Base-by-base conservation (phyloP, 768 basidiomycete species). In the Rhodotorula taiwanensis region DNA sequence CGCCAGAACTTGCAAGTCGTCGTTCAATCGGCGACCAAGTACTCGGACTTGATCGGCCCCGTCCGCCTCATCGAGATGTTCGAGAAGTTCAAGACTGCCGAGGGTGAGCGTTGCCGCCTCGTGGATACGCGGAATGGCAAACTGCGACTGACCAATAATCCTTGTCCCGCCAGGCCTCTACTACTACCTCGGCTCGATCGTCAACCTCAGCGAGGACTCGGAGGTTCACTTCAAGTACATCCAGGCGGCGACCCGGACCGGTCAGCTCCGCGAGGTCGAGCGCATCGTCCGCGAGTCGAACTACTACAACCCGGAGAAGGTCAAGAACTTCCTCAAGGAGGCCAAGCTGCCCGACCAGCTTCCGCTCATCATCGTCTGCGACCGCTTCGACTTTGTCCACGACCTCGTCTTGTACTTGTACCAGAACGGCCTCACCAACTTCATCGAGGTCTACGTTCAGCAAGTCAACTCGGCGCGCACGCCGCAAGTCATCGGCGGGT, bases 191-290 rank as follows among this genome's bases (percentile, higher is more conserved):
- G 95, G 95, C 31, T 94, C 94, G 15, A 83, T 99, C 70, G 95
- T 99, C 75, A 99, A 98, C 78, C 82, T 99, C 68, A 90, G 87
- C 75, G 84, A 90, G 75, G 95, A 99, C 76, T 82, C 89, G 8
- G 95, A 99, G 76, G 94, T 99, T 5, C 88, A 97, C 80, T 99
- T 95, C 85, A 98, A 99, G 80, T 98, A 98, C 78, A 97, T 99
- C 74, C 94, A 98, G 74, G 95, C 95, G 31, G 95, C 95, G 10
- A 94, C 92, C 3, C 85, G 94, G 31, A 99, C 95, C 33, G 93
- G 94, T 45, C 95, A 98, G 75, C 92, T 99, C 71, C 87, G 95
- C 52, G 95, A 99, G 76, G 95, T 99, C 60, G 95, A 99, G 78
- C 91, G 95, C 50, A 94, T 99, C 73, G 97, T 93, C 75, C 82